Evolutionary conservation across 106 monocot genomes (phyloP).

Genomic region (Hemerocallis citrina): DNA sequence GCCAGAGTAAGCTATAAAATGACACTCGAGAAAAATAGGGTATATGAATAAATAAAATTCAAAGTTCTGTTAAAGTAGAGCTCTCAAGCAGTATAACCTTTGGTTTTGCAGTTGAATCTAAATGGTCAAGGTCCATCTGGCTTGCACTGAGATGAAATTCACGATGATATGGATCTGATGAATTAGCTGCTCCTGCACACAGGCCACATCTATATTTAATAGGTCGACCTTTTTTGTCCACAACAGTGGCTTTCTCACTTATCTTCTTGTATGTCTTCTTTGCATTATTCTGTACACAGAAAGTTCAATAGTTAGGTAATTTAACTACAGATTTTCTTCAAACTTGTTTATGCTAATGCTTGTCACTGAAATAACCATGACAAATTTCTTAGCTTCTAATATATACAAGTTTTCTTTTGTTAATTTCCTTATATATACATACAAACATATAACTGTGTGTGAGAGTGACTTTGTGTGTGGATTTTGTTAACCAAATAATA

Average conservation of each 20-base stretch:
- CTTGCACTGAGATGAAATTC: conserved; percentile 25
- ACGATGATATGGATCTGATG: conserved; percentile 32
- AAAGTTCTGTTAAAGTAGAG: neutral
- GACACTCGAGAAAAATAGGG: neutral
- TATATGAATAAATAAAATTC: neutral
- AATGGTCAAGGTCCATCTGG: conserved; percentile 20
- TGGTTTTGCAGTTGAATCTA: conserved; percentile 26
- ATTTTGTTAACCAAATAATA: neutral
- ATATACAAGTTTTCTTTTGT: neutral
- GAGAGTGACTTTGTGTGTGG: too few species aligned
- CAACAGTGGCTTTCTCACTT: conserved; percentile 14
- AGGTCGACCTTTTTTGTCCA: conserved; percentile 28
- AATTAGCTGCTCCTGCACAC: conserved; percentile 53
- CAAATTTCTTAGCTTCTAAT: neutral
- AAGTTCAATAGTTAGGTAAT: neutral
- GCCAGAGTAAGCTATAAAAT: neutral
- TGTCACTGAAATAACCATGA: neutral
- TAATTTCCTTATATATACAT: neutral
- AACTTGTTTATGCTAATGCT: neutral
- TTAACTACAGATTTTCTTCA: neutral
- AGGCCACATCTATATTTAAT: conserved; percentile 52
- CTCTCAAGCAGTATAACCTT: conserved; percentile 39
- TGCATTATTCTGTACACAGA: conserved; percentile 44
- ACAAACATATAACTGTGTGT: too few species aligned
- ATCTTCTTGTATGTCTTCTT: conserved; percentile 45